phyloP scores from a whole-genome alignment of 176 grass and related monocot species.

The Oryza rufipogon region DNA sequence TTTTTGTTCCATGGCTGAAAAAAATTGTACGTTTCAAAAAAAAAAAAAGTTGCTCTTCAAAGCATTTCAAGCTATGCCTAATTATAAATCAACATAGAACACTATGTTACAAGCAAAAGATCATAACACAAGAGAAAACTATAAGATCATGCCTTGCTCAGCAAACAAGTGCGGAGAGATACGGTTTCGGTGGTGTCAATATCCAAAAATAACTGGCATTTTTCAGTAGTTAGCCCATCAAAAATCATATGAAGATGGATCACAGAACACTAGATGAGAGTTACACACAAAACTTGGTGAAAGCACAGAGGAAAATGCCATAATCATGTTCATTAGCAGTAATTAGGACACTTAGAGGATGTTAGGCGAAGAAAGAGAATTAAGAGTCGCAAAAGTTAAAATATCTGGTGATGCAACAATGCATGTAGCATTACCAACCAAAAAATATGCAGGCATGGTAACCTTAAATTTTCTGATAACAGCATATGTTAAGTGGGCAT shows the following conservation, averaged over 20 bases:
- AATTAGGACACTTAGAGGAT: background rate
- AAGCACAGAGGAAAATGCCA: background rate
- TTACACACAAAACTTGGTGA: background rate
- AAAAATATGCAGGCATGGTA: constrained; percentile 15
- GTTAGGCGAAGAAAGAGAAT: constrained; percentile 7
- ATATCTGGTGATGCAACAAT: background rate
- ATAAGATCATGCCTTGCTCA: background rate
- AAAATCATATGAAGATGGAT: constrained; percentile 17
- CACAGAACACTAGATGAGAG: background rate
- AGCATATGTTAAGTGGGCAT: constrained; percentile 17
- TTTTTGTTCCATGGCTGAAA: constrained; percentile 26
- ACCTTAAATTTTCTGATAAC: background rate
- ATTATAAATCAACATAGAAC: background rate
- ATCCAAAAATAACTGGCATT: background rate
- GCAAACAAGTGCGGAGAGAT: background rate
- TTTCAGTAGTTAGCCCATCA: constrained; percentile 8
- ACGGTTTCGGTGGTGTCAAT: background rate
- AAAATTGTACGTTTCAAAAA: background rate
- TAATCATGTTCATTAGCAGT: background rate
- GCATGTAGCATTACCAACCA: background rate
- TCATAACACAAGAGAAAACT: background rate
- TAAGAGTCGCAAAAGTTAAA: background rate
- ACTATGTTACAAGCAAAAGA: constrained; percentile 9
- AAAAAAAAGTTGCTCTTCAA: constrained; percentile 9
- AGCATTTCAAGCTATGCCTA: constrained; percentile 13